A percentile compares a stretch with the other conserved stretches of the same genome.
Evolutionary conservation across 768 basidiomycete genomes (phyloP).

Genomic region (Rossbeevera mucosa): DNA sequence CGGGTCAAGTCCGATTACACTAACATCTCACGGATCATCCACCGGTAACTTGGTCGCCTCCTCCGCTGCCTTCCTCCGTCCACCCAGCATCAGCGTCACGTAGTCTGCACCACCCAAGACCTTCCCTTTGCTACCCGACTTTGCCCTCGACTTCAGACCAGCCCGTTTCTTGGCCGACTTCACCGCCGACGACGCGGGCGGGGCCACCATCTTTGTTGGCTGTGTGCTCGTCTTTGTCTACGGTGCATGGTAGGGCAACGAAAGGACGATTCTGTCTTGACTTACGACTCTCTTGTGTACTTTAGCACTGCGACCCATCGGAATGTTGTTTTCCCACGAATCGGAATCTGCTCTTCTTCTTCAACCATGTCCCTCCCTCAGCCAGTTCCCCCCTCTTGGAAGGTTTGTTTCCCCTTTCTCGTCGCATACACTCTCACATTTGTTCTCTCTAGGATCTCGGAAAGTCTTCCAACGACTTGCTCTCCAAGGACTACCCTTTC

Average conservation of each 20-base stretch:
- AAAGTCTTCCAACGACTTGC: constrained; percentile 94
- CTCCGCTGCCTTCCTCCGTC: constrained; percentile 59
- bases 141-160: constrained; percentile 23
- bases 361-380: constrained; percentile 81
- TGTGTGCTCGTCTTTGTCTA: constrained; percentile 27
- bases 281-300: constrained; percentile 32
- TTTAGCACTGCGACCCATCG: constrained; percentile 37
- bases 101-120: constrained; percentile 77
- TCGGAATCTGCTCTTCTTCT: constrained; percentile 15
- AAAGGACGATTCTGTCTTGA: neutral
- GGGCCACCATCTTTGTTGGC: constrained; percentile 1
- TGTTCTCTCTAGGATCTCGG: constrained; percentile 68
- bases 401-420: constrained; percentile 42
- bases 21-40: neutral
- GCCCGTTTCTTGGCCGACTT: constrained; percentile 28
- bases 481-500: constrained; percentile 91
- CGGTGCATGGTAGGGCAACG: neutral
- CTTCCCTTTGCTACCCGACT: neutral
- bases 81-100: constrained; percentile 64
- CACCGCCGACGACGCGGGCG: constrained; percentile 1
- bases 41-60: constrained; percentile 61
- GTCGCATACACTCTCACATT: neutral
- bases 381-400: constrained; percentile 96
- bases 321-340: constrained; percentile 28
- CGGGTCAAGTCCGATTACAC: too few species aligned